Conservation (phyloP, 2,329 filamentous ascomycete genomes). For the Leptographium flavum region DNA sequence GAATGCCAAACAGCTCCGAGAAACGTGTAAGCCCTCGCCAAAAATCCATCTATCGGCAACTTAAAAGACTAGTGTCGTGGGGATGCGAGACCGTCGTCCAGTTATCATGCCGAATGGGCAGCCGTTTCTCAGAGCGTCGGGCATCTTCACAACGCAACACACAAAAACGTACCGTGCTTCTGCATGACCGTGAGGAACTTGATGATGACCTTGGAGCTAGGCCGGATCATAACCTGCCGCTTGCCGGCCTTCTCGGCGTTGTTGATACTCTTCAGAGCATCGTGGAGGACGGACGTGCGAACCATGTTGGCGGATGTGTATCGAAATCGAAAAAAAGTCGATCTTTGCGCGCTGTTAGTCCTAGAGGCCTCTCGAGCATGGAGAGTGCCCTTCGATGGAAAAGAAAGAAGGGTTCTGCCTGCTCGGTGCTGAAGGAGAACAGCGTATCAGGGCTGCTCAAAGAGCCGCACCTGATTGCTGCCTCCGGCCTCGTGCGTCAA, state of each 20-base stretch:
- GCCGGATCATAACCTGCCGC: conserved; percentile 96
- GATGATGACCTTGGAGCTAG: conserved; percentile 98
- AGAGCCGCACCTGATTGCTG: conserved; percentile 36
- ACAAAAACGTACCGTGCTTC: conserved; percentile 78
- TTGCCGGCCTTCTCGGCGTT: conserved; percentile 99
- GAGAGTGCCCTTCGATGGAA: conserved; percentile 47
- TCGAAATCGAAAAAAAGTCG: conserved; percentile 55
- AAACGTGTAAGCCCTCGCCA: conserved; percentile 90
- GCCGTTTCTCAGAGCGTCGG: background rate
- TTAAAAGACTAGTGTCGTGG: conserved; percentile 99
- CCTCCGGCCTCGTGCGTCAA: conserved; percentile 37
- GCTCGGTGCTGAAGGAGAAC: conserved; percentile 50
- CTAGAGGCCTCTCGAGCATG: conserved; percentile 46
- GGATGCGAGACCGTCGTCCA: conserved; percentile 84
- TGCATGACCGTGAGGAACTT: conserved; percentile 99
- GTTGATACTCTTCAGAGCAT: conserved; percentile 99
- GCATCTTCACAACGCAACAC: background rate
- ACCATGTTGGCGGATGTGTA: conserved; percentile 73
- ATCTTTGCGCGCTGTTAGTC: conserved; percentile 42
- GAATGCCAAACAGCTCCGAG: conserved; percentile 41
- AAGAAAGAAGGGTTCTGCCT: conserved; percentile 51
- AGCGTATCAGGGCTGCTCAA: conserved; percentile 37
- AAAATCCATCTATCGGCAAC: conserved; percentile 85
- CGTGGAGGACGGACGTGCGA: conserved; percentile 98
- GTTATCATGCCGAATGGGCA: conserved; percentile 91